Evolutionary conservation across 139 green algal genomes (phyloP).

Genomic region (Parachlorella kessleri): DNA sequence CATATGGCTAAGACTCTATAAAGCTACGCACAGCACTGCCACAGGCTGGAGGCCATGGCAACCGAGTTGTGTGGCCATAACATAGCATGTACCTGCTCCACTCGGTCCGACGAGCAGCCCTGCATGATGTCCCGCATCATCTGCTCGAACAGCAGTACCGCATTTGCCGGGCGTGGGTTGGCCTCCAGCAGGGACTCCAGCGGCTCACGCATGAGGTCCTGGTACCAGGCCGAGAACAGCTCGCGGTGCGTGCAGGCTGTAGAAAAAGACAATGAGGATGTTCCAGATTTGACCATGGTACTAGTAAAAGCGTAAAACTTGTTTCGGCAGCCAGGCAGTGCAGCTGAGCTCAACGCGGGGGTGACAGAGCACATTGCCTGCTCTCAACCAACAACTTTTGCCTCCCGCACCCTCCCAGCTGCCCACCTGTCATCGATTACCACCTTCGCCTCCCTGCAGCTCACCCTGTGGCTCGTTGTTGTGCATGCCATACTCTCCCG

Average conservation of each 20-base stretch:
- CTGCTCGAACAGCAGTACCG: slow-evolving; percentile 64
- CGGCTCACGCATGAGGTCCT: slow-evolving; percentile 63
- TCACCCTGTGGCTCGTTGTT: slow-evolving; percentile 79
- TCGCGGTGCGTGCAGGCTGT: slow-evolving; percentile 73
- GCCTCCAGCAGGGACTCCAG: slow-evolving; percentile 65
- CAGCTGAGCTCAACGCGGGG: no score
- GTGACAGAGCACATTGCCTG: no score
- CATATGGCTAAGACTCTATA: no score
- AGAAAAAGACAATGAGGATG: no score
- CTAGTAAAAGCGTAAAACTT: no score
- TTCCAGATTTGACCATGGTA: no score
- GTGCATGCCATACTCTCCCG: slow-evolving; percentile 95
- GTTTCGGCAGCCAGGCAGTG: no score
- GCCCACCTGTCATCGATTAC: no score
- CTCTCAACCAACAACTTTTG: no score
- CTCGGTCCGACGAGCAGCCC: slow-evolving; percentile 23
- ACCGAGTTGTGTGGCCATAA: no score
- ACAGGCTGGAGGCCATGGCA: neutral
- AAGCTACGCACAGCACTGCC: no score
- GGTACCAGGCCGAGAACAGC: slow-evolving; percentile 89
- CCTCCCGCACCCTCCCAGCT: no score
- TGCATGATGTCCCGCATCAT: slow-evolving; percentile 84
- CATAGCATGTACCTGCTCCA: slow-evolving; percentile 33
- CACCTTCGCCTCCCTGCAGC: neutral
- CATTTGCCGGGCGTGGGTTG: slow-evolving; percentile 47